Base-by-base conservation (phyloP, 257 asterid species). In the Datura wrightii region DNA sequence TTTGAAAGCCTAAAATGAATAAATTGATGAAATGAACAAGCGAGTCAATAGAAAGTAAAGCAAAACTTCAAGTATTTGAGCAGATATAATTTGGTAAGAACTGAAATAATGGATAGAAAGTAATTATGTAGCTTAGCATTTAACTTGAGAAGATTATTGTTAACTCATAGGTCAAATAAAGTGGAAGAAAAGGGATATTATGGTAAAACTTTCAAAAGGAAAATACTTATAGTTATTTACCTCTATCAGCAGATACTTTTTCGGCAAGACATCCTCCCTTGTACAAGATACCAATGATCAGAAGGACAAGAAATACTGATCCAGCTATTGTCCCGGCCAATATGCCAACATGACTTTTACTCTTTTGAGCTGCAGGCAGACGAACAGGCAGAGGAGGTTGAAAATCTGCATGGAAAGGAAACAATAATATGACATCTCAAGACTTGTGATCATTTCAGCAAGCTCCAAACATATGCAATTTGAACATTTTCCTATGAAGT, bases 261-360 rank as follows among this genome's bases (percentile, higher is more conserved):
- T 94, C 87, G 58, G 92, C 94, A 34, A 91, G 89, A 85, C 53
- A 88, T 34, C 94, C 93, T 81, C 84, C 86, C 85, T 79, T 84
- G 55, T 34, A 85, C 86, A 92, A 83, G 84, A 92, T 55, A 53
- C 87, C 90, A 15, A 93, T 88, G 79, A 92, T 42, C 78, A 95
- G 79, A 82, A 92, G 78, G 72, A 89, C 31, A 31, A 91, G 37
- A 71, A 89, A 24, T 24, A 90, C 62, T 9, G 90, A 90, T 89
- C 97, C 98, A 79, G 92, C 89, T 55, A 85, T 85, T 37, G 86
- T 46, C 58, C 92, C 97, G 44, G 88, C 91, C 83, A 90, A 1
- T 10, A 50, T 83, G 82, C 85, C 86, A 59, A 84, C 86, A 52
- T 86, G 31, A 46, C 39, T 63, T 42, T 88, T 81, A 83, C 59